Evolutionary conservation across 202 grass and related monocot species (phyloP).

Genomic region (Schoenoplectus tabernaemontani): DNA sequence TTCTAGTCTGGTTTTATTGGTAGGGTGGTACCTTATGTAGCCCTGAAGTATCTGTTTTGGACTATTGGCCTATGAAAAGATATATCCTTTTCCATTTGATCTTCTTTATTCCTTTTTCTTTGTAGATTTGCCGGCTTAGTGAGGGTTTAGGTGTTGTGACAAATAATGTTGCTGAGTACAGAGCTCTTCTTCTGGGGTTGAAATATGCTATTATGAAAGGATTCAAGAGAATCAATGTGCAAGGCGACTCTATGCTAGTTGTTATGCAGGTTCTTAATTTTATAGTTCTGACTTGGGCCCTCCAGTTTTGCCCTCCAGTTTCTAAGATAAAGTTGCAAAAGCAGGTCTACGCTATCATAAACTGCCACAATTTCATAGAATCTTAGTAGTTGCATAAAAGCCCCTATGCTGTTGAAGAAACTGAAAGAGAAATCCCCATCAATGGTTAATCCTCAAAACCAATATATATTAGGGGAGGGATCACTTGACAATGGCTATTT

Average conservation of each 20-base stretch:
- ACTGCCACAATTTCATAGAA: background rate
- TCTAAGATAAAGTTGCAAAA: background rate
- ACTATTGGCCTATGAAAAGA: background rate
- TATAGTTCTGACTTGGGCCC: background rate
- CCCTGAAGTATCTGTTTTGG: background rate
- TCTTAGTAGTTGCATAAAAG: background rate
- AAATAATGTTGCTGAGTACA: conserved; percentile 82
- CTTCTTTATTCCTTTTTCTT: background rate
- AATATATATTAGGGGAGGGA: no score
- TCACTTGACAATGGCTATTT: no score
- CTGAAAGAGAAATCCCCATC: background rate
- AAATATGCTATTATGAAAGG: conserved; percentile 59
- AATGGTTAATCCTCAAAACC: background rate
- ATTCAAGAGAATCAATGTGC: conserved; percentile 57
- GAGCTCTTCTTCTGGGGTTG: conserved; percentile 57
- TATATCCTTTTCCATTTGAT: background rate
- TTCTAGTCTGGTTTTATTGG: background rate
- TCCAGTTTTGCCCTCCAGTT: background rate
- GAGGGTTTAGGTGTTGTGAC: conserved; percentile 73
- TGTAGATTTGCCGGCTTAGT: conserved; percentile 65
- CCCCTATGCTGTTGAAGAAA: background rate
- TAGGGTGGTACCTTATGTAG: background rate
- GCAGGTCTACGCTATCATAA: background rate
- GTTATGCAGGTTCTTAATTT: conserved; percentile 51
- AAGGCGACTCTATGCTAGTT: conserved; percentile 65